Percentiles rank a stretch among this genome's conserved stretches.
Evolutionary conservation across 768 basidiomycete genomes (phyloP).

Genomic region (Psilocybe cubensis): DNA sequence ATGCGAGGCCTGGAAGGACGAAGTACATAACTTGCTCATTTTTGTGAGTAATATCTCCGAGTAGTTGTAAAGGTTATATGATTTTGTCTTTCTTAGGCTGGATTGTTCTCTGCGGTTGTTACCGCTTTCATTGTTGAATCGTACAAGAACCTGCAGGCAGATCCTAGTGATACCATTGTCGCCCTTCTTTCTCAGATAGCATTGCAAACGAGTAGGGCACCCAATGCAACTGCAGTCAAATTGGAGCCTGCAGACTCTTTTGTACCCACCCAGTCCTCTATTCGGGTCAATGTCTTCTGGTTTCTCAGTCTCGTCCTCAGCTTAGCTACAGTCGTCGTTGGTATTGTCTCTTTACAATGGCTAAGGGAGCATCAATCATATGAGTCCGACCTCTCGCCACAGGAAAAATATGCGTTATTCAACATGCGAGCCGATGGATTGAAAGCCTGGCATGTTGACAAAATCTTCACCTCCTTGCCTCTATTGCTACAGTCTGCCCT

Average conservation of each 20-base stretch:
- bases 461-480: conserved; percentile 22
- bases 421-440: conserved; percentile 24
- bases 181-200: too few species aligned
- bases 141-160: too few species aligned
- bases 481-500: conserved; percentile 27
- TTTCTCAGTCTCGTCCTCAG: too few species aligned
- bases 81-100: conserved; percentile 18
- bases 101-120: conserved; percentile 23
- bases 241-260: too few species aligned
- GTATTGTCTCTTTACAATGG: too few species aligned
- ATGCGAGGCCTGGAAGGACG: conserved; percentile 22
- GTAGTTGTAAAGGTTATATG: neutral
- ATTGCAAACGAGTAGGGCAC: too few species aligned
- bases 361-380: conserved; percentile 23
- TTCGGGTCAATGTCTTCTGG: conserved; percentile 22
- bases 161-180: conserved; percentile 2
- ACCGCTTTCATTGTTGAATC: conserved; percentile 24
- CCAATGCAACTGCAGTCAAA: too few species aligned
- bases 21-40: conserved; percentile 21
- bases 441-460: conserved; percentile 21
- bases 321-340: too few species aligned
- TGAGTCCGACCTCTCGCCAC: conserved; percentile 8
- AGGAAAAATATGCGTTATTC: conserved; percentile 17
- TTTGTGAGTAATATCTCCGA: conserved; percentile 14
- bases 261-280: conserved; percentile 2